Percentiles rank a stretch among this genome's conserved stretches.
Conservation (phyloP, 106 monocot species). For the Dendrobium huoshanense region DNA sequence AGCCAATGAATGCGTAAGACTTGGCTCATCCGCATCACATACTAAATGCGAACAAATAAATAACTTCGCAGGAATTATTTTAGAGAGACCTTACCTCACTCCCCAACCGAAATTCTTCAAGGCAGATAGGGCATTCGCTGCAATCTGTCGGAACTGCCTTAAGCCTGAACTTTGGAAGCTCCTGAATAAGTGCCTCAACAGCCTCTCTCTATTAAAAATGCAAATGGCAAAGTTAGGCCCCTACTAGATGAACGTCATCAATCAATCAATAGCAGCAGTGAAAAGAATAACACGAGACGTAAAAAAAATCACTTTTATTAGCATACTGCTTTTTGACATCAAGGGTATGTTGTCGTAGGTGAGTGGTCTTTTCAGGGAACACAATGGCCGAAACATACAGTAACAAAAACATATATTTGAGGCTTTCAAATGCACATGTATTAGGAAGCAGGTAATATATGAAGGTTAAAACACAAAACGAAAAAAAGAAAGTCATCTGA, state of each 20-base stretch:
- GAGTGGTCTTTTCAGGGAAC: no score
- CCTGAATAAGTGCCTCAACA: constrained; percentile 96
- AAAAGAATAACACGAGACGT: not conserved
- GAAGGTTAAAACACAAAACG: no score
- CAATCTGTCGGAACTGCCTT: constrained; percentile 97
- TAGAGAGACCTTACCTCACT: constrained; percentile 53
- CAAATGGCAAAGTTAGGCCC: not conserved
- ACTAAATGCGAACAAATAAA: not conserved
- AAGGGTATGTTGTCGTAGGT: no score
- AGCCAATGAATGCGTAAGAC: no score
- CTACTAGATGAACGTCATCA: not conserved
- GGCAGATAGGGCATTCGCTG: constrained; percentile 97
- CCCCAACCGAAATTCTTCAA: constrained; percentile 87
- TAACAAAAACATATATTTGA: no score
- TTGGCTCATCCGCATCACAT: not conserved
- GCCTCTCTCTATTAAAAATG: constrained; percentile 77
- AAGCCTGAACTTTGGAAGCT: constrained; percentile 91
- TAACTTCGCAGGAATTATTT: not conserved
- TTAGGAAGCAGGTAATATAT: no score
- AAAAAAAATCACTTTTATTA: no score
- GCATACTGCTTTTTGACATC: no score
- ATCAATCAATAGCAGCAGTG: constrained; percentile 2
- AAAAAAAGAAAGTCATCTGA: no score
- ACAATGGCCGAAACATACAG: no score
- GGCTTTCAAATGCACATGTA: no score